Evolutionary conservation across 1,284 basidiomycete genomes (phyloP).

Genomic region (Porodaedalea pini): DNA sequence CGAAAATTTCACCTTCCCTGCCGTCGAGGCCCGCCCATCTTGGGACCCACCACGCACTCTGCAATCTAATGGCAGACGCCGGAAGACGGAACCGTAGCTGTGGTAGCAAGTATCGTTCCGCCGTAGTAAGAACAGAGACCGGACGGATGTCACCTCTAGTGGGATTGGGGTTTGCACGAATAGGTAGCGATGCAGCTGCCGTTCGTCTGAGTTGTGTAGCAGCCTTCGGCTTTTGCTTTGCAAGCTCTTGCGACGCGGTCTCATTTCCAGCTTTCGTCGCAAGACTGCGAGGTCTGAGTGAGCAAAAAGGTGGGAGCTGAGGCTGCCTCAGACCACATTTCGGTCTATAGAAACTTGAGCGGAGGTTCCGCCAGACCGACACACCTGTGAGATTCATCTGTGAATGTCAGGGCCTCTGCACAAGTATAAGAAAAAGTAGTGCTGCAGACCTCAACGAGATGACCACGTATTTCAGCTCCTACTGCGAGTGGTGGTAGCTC

Average conservation of each 20-base stretch:
- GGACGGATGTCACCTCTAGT: slow-evolving; percentile 71
- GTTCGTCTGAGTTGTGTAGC: slow-evolving; percentile 67
- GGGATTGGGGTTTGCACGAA: slow-evolving; percentile 75
- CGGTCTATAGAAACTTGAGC: neutral
- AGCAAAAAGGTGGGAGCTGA: neutral
- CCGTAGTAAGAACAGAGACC: slow-evolving; percentile 72
- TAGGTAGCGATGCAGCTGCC: slow-evolving; percentile 71
- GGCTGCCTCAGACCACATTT: slow-evolving; percentile 6
- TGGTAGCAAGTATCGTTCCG: slow-evolving; percentile 66
- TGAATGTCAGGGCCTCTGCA: neutral
- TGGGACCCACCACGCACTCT: slow-evolving; percentile 79
- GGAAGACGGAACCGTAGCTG: slow-evolving; percentile 55
- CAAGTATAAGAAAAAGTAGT: neutral
- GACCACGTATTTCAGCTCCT: neutral
- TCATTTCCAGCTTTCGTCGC: slow-evolving; percentile 5
- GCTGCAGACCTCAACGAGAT: no score
- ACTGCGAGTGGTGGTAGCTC: neutral
- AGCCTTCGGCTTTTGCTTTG: slow-evolving; percentile 68
- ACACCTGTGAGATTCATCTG: slow-evolving; percentile 16
- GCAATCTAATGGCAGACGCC: slow-evolving; percentile 49
- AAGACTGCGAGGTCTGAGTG: neutral
- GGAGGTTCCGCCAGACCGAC: slow-evolving; percentile 10
- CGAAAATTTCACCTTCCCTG: slow-evolving; percentile 79
- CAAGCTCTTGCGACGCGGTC: slow-evolving; percentile 17
- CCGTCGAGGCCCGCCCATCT: slow-evolving; percentile 53